Percentiles rank a stretch among this genome's conserved stretches.
phyloP scores from a whole-genome alignment of 192 early-diverging fungal species.

The Linnemannia exigua region DNA sequence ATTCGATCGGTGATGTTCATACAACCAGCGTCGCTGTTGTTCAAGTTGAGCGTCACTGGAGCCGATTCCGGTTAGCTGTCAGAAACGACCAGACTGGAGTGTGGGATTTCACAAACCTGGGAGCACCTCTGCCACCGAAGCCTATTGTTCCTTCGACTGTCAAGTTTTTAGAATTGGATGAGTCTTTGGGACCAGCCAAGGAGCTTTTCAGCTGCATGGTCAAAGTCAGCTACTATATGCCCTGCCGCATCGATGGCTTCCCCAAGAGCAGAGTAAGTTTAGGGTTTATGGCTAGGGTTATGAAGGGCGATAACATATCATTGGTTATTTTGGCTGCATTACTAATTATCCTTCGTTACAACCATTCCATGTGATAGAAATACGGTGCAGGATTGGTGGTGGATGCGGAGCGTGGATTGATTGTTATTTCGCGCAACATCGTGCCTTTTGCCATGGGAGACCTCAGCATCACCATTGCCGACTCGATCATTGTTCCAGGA shows the following conservation, averaged over 20 bases:
- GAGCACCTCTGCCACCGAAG: slow-evolving; percentile 69
- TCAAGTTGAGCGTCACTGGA: slow-evolving; percentile 82
- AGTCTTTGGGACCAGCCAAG: slow-evolving; percentile 72
- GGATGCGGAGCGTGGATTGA: slow-evolving; percentile 83
- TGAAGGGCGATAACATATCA: neutral
- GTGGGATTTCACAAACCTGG: slow-evolving; percentile 83
- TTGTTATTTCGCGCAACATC: slow-evolving; percentile 84
- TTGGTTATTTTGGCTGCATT: neutral
- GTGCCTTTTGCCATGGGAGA: slow-evolving; percentile 85
- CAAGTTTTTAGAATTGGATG: slow-evolving; percentile 75
- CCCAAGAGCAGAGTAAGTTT: slow-evolving; percentile 70
- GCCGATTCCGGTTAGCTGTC: slow-evolving; percentile 76
- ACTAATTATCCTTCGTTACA: neutral
- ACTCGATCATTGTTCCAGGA: slow-evolving; percentile 87
- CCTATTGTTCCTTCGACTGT: slow-evolving; percentile 72
- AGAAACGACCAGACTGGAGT: slow-evolving; percentile 80
- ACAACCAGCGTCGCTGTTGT: slow-evolving; percentile 78
- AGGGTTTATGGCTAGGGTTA: slow-evolving; percentile 15
- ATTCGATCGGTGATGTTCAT: slow-evolving; percentile 83
- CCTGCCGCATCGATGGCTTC: slow-evolving; percentile 80
- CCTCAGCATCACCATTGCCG: slow-evolving; percentile 84
- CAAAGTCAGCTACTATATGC: slow-evolving; percentile 81
- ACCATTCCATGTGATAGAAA: slow-evolving; percentile 51
- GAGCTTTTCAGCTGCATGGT: slow-evolving; percentile 78
- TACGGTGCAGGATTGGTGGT: slow-evolving; percentile 84